Evolutionary conservation across 805 yeast genomes (phyloP).

Genomic region (Ogataea zsoltii): DNA sequence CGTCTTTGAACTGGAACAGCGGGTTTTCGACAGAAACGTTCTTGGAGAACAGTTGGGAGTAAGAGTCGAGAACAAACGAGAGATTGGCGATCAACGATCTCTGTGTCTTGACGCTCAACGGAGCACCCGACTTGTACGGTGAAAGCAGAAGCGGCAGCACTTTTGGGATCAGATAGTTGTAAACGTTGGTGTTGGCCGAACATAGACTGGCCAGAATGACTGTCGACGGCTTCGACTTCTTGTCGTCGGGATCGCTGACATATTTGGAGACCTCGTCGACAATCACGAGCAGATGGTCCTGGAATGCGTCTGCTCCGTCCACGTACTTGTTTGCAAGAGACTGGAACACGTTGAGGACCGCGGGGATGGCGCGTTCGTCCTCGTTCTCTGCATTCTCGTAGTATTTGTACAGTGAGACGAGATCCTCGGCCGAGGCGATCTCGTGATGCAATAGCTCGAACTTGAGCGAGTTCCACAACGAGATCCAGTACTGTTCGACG

Average conservation of each 20-base stretch:
- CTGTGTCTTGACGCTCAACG: conserved; percentile 54
- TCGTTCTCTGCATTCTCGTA: conserved; percentile 35
- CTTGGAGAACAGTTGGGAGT: conserved; percentile 41
- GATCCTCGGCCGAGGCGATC: conserved; percentile 33
- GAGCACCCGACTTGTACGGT: conserved; percentile 25
- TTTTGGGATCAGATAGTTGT: conserved; percentile 48
- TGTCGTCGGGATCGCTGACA: conserved; percentile 49
- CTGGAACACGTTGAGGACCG: conserved; percentile 46
- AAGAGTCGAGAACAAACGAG: conserved; percentile 56
- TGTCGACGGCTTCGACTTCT: conserved; percentile 62
- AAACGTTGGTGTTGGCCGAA: conserved; percentile 44
- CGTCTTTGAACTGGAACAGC: conserved; percentile 57
- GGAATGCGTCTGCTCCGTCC: conserved; percentile 15
- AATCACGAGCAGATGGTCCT: conserved; percentile 29
- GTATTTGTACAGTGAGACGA: conserved; percentile 28
- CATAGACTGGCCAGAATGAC: conserved; percentile 58
- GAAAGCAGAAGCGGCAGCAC: conserved; percentile 46
- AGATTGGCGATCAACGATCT: conserved; percentile 59
- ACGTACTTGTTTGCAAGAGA: conserved; percentile 42
- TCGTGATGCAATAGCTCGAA: conserved; percentile 86
- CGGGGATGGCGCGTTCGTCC: conserved; percentile 37
- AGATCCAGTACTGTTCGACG: conserved; percentile 62
- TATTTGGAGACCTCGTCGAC: conserved; percentile 55
- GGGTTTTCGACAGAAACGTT: conserved; percentile 32
- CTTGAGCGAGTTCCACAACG: conserved; percentile 85